These are phyloP conservation scores for Dictyostelium firmibasis DNA, from an alignment of 78 protist genomes.

Conservation along the genomic window DNA sequence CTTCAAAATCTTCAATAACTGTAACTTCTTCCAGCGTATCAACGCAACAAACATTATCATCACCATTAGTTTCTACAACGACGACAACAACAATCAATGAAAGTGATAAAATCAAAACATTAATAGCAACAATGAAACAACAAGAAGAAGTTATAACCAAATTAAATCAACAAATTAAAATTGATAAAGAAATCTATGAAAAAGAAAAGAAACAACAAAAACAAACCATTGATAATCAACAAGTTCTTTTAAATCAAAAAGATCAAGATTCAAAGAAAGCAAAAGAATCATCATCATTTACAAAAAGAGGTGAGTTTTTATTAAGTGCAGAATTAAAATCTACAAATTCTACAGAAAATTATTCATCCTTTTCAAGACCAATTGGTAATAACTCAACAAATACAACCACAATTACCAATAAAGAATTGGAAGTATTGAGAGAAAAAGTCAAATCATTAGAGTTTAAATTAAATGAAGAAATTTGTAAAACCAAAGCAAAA, in stretches of 20 bases:
- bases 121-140: constrained; percentile 16
- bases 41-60: not conserved
- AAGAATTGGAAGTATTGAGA: not conserved
- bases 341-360: not conserved
- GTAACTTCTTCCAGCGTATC: not conserved
- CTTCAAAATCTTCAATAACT: not conserved
- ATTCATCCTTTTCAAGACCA: constrained; percentile 12
- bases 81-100: not conserved
- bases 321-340: not conserved
- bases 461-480: constrained; percentile 26
- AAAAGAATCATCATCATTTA: not conserved
- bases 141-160: constrained; percentile 33
- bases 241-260: not conserved
- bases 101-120: constrained; percentile 8
- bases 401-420: not conserved
- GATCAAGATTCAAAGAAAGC: constrained; percentile 25
- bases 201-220: constrained; percentile 20
- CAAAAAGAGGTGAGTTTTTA: not conserved
- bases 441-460: constrained; percentile 9
- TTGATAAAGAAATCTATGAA: constrained; percentile 11
- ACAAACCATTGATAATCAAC: constrained; percentile 9
- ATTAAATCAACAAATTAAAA: not conserved
- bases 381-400: not conserved
- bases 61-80: not conserved
- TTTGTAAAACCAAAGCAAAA: not conserved